A percentile compares a stretch with the other conserved stretches of the same genome.
These are phyloP conservation scores for Alternaria incomplexa DNA, from an alignment of 2,329 filamentous ascomycete species.

Conservation along the genomic window DNA sequence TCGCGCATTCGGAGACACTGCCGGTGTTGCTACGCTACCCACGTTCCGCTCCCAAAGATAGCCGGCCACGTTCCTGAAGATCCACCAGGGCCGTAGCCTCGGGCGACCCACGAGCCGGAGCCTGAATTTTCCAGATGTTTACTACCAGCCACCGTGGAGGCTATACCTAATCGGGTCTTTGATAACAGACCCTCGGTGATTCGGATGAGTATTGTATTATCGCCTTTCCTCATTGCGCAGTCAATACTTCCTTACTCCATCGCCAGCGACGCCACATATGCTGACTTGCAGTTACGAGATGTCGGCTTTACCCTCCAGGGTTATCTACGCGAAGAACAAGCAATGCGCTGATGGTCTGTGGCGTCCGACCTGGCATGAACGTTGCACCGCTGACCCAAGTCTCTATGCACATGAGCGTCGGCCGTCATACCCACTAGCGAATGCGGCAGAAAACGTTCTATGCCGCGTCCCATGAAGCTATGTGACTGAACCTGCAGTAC, in stretches of 20 bases:
- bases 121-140: not conserved
- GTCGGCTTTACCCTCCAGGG: slow-evolving; percentile 14
- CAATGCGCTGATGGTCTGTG: slow-evolving; percentile 14
- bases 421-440: not conserved
- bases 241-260: slow-evolving; percentile 12
- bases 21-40: slow-evolving; percentile 6
- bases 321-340: slow-evolving; percentile 24
- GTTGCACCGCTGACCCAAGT: slow-evolving; percentile 13
- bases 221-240: slow-evolving; percentile 10
- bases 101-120: not conserved
- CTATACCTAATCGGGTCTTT: slow-evolving; percentile 19
- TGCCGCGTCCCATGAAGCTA: not conserved
- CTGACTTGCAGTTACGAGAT: slow-evolving; percentile 32
- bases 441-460: slow-evolving; percentile 7
- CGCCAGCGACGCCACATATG: slow-evolving; percentile 22
- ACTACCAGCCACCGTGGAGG: not conserved
- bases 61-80: slow-evolving; percentile 16
- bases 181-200: slow-evolving; percentile 16
- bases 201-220: not conserved
- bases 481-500: not conserved
- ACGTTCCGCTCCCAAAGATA: not conserved
- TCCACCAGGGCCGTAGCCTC: slow-evolving; percentile 1
- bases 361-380: slow-evolving; percentile 17
- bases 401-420: not conserved
- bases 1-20: slow-evolving; percentile 12